These are phyloP conservation scores for Candida tunisiensis DNA, from an alignment of 1,139 yeast species.

Conservation along the genomic window DNA sequence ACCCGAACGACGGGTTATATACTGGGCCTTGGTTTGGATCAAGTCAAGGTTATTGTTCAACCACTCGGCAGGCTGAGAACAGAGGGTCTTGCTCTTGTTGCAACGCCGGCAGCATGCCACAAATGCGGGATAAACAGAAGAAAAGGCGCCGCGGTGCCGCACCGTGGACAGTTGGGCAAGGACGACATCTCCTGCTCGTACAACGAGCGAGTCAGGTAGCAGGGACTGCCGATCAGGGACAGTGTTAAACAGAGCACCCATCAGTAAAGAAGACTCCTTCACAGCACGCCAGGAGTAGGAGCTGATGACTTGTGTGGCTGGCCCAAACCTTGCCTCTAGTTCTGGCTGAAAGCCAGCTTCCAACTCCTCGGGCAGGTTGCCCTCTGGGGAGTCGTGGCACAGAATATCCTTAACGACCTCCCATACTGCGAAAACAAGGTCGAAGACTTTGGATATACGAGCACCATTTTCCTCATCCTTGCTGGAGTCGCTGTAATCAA, in stretches of 20 bases:
- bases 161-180: conserved; percentile 54
- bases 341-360: conserved; percentile 21
- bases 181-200: conserved; percentile 34
- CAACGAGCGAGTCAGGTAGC: conserved; percentile 14
- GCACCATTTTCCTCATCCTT: not conserved
- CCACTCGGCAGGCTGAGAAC: conserved; percentile 34
- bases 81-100: conserved; percentile 16
- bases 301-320: conserved; percentile 42
- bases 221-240: conserved; percentile 12
- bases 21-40: conserved; percentile 42
- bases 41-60: conserved; percentile 32
- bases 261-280: conserved; percentile 51
- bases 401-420: conserved; percentile 32
- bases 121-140: conserved; percentile 72
- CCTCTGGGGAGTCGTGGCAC: conserved; percentile 54
- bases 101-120: conserved; percentile 43
- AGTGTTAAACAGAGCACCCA: conserved; percentile 23
- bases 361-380: conserved; percentile 31
- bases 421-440: conserved; percentile 31
- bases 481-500: conserved; percentile 1
- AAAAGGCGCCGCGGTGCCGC: conserved; percentile 83
- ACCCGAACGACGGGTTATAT: conserved; percentile 78
- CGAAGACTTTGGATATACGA: conserved; percentile 11
- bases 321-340: conserved; percentile 26
- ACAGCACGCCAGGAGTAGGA: conserved; percentile 75